phyloP scores from a whole-genome alignment of 2,329 filamentous ascomycete species.

The Cordyceps pruinosa region DNA sequence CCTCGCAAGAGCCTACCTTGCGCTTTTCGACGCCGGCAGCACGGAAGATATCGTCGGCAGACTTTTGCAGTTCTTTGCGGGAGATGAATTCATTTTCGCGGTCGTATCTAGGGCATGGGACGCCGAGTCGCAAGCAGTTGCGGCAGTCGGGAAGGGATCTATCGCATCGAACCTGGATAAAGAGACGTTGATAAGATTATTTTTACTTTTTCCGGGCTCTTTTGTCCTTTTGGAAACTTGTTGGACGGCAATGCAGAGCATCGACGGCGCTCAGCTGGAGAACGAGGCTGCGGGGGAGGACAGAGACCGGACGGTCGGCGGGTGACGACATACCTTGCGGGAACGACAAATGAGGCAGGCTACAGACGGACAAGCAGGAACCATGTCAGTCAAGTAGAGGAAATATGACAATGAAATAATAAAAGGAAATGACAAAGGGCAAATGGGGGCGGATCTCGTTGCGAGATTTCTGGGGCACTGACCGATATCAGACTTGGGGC shows the following conservation, averaged over 20 bases:
- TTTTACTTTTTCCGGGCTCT: neutral
- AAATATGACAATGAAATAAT: neutral
- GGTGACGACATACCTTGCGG: conserved; percentile 13
- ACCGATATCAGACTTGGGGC: conserved; percentile 14
- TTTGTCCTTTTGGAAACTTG: neutral
- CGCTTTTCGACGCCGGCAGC: conserved; percentile 23
- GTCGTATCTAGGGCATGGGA: conserved; percentile 22
- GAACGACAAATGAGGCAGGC: conserved; percentile 16
- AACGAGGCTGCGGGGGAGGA: neutral
- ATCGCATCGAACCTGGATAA: conserved; percentile 21
- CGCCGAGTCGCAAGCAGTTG: conserved; percentile 20
- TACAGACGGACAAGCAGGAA: conserved; percentile 1
- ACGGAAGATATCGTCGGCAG: conserved; percentile 22
- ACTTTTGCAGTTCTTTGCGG: conserved; percentile 18
- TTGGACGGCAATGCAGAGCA: neutral
- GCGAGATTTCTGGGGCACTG: conserved; percentile 8
- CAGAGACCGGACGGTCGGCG: neutral
- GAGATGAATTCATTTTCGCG: conserved; percentile 16
- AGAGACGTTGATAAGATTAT: neutral
- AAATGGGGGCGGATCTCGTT: conserved; percentile 5
- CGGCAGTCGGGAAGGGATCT: conserved; percentile 16
- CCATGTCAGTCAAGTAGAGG: conserved; percentile 8
- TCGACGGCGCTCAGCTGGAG: neutral
- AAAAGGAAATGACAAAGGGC: neutral
- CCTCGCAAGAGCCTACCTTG: conserved; percentile 22